Percentiles rank a stretch among this genome's conserved stretches.
These are phyloP conservation scores for Diaporthe citriasiana DNA, from an alignment of 2,329 filamentous ascomycete genomes.

Conservation along the genomic window DNA sequence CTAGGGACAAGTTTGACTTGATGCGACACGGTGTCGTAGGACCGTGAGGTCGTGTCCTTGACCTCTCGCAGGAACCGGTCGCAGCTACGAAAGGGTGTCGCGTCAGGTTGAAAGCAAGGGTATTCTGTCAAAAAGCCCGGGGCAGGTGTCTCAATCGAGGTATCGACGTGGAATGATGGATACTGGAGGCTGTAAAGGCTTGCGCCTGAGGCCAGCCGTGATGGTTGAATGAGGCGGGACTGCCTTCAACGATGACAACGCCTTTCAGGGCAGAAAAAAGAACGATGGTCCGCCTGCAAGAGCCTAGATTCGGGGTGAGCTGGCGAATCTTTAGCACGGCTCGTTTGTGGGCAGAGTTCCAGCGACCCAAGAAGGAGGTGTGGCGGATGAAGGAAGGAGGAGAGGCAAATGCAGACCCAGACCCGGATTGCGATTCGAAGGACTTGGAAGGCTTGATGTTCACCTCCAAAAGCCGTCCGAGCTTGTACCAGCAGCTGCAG, in stretches of 20 bases:
- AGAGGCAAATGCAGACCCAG: slow-evolving; percentile 42
- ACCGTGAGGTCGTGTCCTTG: neutral
- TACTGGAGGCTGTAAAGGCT: neutral
- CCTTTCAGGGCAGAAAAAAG: slow-evolving; percentile 23
- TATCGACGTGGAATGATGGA: neutral
- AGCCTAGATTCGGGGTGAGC: neutral
- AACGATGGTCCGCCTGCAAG: slow-evolving; percentile 5
- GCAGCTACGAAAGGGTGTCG: slow-evolving; percentile 12
- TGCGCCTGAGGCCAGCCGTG: slow-evolving; percentile 32
- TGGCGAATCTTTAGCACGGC: neutral
- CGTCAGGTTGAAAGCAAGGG: neutral
- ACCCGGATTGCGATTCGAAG: slow-evolving; percentile 38
- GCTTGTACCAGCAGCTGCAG: slow-evolving; percentile 13
- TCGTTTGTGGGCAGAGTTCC: neutral
- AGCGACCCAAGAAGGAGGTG: neutral
- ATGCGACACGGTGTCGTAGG: slow-evolving; percentile 1
- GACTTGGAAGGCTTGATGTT: slow-evolving; percentile 36
- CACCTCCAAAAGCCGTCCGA: slow-evolving; percentile 24
- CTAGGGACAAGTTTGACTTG: neutral
- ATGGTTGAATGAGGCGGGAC: slow-evolving; percentile 10
- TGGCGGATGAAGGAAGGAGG: neutral
- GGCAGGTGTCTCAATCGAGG: neutral
- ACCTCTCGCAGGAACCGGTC: neutral
- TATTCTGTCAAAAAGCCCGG: neutral
- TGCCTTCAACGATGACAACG: slow-evolving; percentile 12